These are phyloP conservation scores for Martensiomyces pterosporus DNA, from an alignment of 192 early-diverging fungal genomes.

Conservation along the genomic window DNA sequence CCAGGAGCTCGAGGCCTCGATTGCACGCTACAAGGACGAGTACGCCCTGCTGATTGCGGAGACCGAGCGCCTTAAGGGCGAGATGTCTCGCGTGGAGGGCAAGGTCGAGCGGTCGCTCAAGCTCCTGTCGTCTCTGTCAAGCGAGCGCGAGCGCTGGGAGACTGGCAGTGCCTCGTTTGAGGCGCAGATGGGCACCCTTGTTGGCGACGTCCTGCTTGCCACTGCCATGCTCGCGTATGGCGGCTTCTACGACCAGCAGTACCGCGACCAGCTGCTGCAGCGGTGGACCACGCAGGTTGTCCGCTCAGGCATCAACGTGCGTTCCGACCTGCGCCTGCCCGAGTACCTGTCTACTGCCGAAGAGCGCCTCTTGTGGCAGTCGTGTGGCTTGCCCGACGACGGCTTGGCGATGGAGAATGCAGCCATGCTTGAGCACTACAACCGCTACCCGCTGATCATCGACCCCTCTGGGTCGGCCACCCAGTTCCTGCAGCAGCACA, in stretches of 20 bases:
- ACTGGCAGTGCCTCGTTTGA: conserved; percentile 85
- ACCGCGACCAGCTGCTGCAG: conserved; percentile 73
- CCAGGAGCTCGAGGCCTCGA: conserved; percentile 76
- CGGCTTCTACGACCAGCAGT: conserved; percentile 97
- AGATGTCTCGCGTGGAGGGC: conserved; percentile 89
- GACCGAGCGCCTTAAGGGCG: conserved; percentile 80
- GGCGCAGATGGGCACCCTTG: conserved; percentile 95
- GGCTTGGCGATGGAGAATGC: conserved; percentile 95
- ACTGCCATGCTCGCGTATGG: conserved; percentile 95
- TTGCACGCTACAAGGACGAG: conserved; percentile 93
- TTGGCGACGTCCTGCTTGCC: conserved; percentile 91
- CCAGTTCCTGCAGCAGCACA: conserved; percentile 74
- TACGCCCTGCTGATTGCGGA: conserved; percentile 95
- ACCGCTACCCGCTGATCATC: conserved; percentile 95
- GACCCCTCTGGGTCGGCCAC: conserved; percentile 96
- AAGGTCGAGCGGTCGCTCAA: conserved; percentile 90
- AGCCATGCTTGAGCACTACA: conserved; percentile 91
- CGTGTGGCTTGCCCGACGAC: conserved; percentile 74
- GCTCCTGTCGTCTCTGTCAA: conserved; percentile 82
- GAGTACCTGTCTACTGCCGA: conserved; percentile 92
- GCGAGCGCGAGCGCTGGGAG: conserved; percentile 93
- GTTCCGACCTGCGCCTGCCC: conserved; percentile 74
- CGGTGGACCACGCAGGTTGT: conserved; percentile 72
- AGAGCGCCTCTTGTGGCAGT: conserved; percentile 87
- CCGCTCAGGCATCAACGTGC: conserved; percentile 49